A percentile compares a stretch with the other conserved stretches of the same genome.
Evolutionary conservation across 768 basidiomycete species (phyloP).

Genomic region (Tylopilus subfusipes): DNA sequence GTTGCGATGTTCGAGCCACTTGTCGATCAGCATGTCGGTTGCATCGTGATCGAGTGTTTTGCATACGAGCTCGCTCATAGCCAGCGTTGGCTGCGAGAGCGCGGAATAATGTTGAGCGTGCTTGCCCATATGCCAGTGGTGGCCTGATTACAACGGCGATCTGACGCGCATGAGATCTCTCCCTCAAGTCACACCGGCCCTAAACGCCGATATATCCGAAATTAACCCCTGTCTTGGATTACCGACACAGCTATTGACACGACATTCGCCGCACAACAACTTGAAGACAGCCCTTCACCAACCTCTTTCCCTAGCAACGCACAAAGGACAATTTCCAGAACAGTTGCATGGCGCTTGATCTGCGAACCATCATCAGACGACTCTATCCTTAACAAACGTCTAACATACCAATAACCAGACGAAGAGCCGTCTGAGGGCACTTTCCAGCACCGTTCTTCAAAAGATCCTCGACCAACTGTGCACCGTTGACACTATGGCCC

Average conservation of each 20-base stretch:
- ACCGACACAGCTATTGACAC: neutral
- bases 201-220: slow-evolving; percentile 16
- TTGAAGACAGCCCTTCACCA: neutral
- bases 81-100: slow-evolving; percentile 60
- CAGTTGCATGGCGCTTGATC: slow-evolving; percentile 10
- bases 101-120: slow-evolving; percentile 50
- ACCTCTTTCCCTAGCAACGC: slow-evolving; percentile 4
- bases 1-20: slow-evolving; percentile 77
- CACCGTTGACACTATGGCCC: slow-evolving; percentile 36
- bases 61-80: slow-evolving; percentile 76
- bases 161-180: neutral
- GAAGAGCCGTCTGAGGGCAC: slow-evolving; percentile 43
- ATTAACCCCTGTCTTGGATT: slow-evolving; percentile 7
- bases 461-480: slow-evolving; percentile 35
- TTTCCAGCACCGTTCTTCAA: slow-evolving; percentile 38
- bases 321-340: slow-evolving; percentile 6
- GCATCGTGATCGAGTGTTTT: slow-evolving; percentile 74
- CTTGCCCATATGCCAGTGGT: slow-evolving; percentile 23
- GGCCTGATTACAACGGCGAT: slow-evolving; percentile 9
- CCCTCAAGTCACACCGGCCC: slow-evolving; percentile 21
- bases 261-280: neutral
- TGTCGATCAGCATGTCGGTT: slow-evolving; percentile 77
- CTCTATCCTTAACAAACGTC: neutral
- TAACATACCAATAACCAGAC: slow-evolving; percentile 36
- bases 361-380: neutral